Base-by-base conservation (phyloP, 176 grass and related monocot species). In the Metroxylon sagu region DNA sequence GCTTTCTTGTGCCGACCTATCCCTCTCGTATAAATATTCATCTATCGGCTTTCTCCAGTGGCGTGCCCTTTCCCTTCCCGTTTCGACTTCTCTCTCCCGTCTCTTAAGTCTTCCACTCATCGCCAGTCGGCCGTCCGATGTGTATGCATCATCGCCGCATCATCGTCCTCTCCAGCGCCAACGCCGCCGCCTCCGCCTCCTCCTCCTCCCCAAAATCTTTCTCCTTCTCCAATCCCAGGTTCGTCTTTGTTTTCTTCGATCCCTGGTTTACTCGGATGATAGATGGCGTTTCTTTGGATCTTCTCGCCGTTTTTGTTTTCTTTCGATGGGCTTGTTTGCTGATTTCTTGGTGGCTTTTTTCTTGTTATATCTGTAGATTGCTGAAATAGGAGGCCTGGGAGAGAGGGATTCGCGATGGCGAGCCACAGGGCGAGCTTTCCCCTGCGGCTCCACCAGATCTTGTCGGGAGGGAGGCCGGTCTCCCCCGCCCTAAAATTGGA, bases 401-500 rank as follows among this genome's bases (percentile, higher is more conserved):
- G 53, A 66, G 70, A 60, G 62, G 53, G 56, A 65, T 76, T 77
- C 78, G 74, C 65, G 72, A 85, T 91, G 87, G 81, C 87, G 55
- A 87, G 79, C 54, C 78, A 85, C 71, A 72, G 88, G 81, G 83
- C 87, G 62, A 83, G 73, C 76, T 90, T 98, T 56, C 87, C 93
- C 26, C 73, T 92, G 69, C 87, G 93, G 48, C 84, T 92, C 74
- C 93, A 98, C 73, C 93, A 92, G 77, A 84, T 98, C 75, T 71
- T 98, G 29, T 80, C 87, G 6, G 87, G 87, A 7, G 86, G 87
- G 65, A 81, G 81, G 56, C 65, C 81, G 19, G 65, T 81, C 55
- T 75, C 84, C 16, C 93, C 93, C 52, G 73, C 84, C 43, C 86
- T 92, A 48, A 98, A 85, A 76, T 75, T 92, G 71, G 93, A 98